phyloP scores from a whole-genome alignment of 768 basidiomycete species.

The Zangia roseola region DNA sequence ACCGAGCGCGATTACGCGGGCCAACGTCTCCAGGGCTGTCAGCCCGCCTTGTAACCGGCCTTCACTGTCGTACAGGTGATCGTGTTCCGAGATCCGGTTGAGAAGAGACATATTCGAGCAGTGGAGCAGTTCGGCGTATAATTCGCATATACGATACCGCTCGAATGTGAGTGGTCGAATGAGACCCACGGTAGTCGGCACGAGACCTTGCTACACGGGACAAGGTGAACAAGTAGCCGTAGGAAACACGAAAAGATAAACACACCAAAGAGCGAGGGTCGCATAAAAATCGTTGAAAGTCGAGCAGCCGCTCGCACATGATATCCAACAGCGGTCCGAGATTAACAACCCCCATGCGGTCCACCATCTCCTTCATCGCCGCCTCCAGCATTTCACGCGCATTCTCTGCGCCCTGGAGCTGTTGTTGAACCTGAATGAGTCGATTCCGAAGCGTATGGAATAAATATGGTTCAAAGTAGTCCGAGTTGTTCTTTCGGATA shows the following conservation, averaged over 20 bases:
- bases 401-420: constrained; percentile 53
- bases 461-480: constrained; percentile 96
- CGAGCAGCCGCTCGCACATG: constrained; percentile 64
- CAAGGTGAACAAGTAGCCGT: constrained; percentile 11
- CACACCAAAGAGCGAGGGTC: constrained; percentile 78
- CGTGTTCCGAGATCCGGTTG: constrained; percentile 72
- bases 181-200: constrained; percentile 71
- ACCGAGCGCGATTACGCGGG: constrained; percentile 74
- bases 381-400: constrained; percentile 65
- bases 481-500: constrained; percentile 96
- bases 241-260: constrained; percentile 8
- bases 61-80: constrained; percentile 73
- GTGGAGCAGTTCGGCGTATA: constrained; percentile 95
- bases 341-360: constrained; percentile 88
- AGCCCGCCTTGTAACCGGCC: constrained; percentile 90
- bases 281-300: constrained; percentile 67
- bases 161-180: constrained; percentile 88
- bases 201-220: constrained; percentile 53
- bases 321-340: constrained; percentile 77
- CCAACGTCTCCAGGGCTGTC: constrained; percentile 79
- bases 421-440: constrained; percentile 83
- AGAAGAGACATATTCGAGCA: constrained; percentile 98
- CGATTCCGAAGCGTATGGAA: constrained; percentile 93
- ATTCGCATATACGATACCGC: constrained; percentile 92
- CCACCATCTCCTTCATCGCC: constrained; percentile 78